Percentiles rank a stretch among this genome's conserved stretches.
Conservation (phyloP, 2,329 filamentous ascomycete species). For the Colletotrichum endophyticum region DNA sequence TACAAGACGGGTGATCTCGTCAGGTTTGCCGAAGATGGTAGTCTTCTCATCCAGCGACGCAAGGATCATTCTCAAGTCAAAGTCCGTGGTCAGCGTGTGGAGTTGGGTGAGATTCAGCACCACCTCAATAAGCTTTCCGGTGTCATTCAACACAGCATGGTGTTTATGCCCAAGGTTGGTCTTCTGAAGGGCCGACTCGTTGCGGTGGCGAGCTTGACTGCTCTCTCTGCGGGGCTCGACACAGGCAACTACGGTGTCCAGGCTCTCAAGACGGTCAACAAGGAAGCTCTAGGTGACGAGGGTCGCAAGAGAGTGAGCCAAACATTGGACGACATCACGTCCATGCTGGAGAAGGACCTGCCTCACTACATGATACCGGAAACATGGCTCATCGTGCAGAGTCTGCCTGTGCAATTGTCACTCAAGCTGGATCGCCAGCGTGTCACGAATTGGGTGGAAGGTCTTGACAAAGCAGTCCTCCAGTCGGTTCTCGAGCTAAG, state of each 20-base stretch:
- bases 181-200: not conserved
- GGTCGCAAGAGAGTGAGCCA: not conserved
- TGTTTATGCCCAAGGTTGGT: not conserved
- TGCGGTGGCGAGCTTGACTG: not conserved
- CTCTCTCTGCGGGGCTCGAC: not conserved
- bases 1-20: slow-evolving; percentile 21
- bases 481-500: not conserved
- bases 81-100: slow-evolving; percentile 15
- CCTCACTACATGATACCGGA: slow-evolving; percentile 27
- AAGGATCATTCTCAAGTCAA: slow-evolving; percentile 25
- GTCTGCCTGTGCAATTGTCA: slow-evolving; percentile 20
- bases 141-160: not conserved
- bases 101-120: slow-evolving; percentile 11
- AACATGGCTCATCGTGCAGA: slow-evolving; percentile 17
- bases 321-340: not conserved
- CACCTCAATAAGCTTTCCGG: not conserved
- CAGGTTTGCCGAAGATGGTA: slow-evolving; percentile 10
- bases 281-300: not conserved
- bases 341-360: not conserved
- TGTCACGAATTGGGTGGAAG: not conserved
- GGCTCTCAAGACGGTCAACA: not conserved
- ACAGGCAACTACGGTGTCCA: not conserved
- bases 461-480: not conserved
- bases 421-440: slow-evolving; percentile 24
- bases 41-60: slow-evolving; percentile 16